Evolutionary conservation across 2,329 filamentous ascomycete species (phyloP), one percentile per base, ranked within the genome.

Genomic region (Fusarium sp.): DNA sequence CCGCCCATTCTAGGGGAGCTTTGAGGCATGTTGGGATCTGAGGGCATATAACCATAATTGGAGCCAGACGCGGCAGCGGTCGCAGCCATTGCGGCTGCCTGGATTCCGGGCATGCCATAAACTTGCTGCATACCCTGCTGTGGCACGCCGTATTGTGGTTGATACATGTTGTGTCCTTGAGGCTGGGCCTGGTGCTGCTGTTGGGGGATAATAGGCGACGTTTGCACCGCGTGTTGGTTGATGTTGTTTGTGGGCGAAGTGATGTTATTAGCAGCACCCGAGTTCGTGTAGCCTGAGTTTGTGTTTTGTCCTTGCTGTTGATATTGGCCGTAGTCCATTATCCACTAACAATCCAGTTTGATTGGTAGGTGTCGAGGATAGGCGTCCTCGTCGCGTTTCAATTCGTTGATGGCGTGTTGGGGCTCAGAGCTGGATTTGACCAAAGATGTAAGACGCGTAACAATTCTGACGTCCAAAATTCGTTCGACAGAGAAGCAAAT

Each of bases 21-120:
- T 83, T 89, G 93, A 83, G 83, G 88, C 84, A 88, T 88, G 85
- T 88, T 92, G 22, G 90, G 88, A 79, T 95, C 93, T 65, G 93
- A 91, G 60, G 92, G 86, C 84, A 95, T 91, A 75, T 93, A 92
- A 71, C 93, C 92, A 77, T 93, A 93, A 72, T 87, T 90, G 70
- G 94, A 93, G 45, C 96, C 95, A 7, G 95, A 95, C 13, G 96
- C 96, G 2, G 96, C 95, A 20, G 96, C 96, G 1, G 95, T 98
- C 24, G 93, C 91, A 52, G 93, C 95, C 94, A 98, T 97, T 68
- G 95, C 95, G 59, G 96, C 95, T 16, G 95, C 95, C 83, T 97
- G 94, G 56, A 95, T 94, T 22, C 93, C 90, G 37, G 93, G 92
- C 84, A 96, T 94, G 67, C 89, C 92, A 85, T 97, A 97, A 35